Conservation (phyloP, 2,329 filamentous ascomycete species). For the Aspergillus spinulosporus region DNA sequence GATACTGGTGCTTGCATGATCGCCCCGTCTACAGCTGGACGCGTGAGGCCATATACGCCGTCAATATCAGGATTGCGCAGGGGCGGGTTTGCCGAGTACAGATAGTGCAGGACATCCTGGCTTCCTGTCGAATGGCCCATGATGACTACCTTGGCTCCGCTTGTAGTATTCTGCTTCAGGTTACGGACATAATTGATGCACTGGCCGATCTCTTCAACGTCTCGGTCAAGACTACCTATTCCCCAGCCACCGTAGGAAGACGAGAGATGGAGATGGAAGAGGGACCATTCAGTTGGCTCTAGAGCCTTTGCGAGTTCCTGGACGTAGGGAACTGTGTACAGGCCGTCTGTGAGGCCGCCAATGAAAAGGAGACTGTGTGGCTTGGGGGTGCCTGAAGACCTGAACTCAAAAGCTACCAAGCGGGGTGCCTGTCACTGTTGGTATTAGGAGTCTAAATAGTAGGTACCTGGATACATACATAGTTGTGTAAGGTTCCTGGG, state of each 20-base stretch:
- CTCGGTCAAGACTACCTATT: conserved; percentile 52
- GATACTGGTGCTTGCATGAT: conserved; percentile 79
- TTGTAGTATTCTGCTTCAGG: conserved; percentile 28
- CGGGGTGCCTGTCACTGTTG: conserved; percentile 33
- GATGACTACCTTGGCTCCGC: conserved; percentile 57
- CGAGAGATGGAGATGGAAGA: conserved; percentile 53
- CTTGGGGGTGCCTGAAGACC: conserved; percentile 29
- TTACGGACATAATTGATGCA: conserved; percentile 54
- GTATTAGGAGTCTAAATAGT: not conserved
- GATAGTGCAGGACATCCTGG: conserved; percentile 68
- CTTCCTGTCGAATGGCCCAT: conserved; percentile 71
- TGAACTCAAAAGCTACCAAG: conserved; percentile 46
- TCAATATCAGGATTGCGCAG: conserved; percentile 30
- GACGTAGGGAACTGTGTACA: conserved; percentile 57
- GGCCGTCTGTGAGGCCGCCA: conserved; percentile 60
- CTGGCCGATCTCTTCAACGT: conserved; percentile 55
- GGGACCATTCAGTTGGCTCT: conserved; percentile 52
- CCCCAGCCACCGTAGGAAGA: conserved; percentile 60
- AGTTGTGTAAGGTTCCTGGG: too few relatives aligned
- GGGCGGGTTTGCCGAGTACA: conserved; percentile 47
- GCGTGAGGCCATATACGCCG: conserved; percentile 35
- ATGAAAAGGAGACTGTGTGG: conserved; percentile 58
- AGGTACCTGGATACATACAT: conserved; percentile 24
- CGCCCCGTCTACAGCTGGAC: conserved; percentile 66
- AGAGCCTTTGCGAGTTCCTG: conserved; percentile 51